Evolutionary conservation across 2,329 filamentous ascomycete species (phyloP), one percentile per base, ranked within the genome.

Genomic region (Monosporascus sp.): DNA sequence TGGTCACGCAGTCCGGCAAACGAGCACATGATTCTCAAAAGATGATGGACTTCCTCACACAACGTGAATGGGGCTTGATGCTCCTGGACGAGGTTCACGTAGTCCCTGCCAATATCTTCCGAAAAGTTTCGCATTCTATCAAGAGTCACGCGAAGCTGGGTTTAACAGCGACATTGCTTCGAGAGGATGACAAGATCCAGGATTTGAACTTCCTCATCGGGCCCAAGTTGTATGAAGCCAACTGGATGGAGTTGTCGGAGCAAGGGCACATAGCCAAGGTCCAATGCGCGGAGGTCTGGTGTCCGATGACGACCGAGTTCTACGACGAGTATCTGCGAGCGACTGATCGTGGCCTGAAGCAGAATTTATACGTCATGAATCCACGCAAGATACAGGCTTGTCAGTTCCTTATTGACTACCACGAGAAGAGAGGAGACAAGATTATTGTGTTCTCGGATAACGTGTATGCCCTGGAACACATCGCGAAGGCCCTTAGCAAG

Each of bases 371-470:
- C 63, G 95, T 95, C 60, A 97, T 99, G 92, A 99, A 99, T 64
- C 94, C 94, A 1, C 82, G 87, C 60, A 99, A 99, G 71, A 96
- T 97, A 68, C 94, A 97, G 70, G 92, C 93, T 1, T 96, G 91
- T 63, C 93, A 99, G 68, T 97, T 94, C 66, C 79, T 99, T n/a
- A 97, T 99, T 67, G 89, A 97, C 69, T 97, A 96, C 66, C 94
- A 99, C 70, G 93, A 97, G 71, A 86, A 85, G 52, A 83, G 94
- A 55, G 93, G 94, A 35, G 94, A 97, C 75, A 97, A 97, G 72
- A 91, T 97, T 61, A 97, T 97, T 58, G 93, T 99, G 44, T 97
- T 97, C 70, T 96, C 91, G 0, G 94, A 99, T 70, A 97, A 97
- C 61, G 90, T 99, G 41, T 97, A 94, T 65, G 93, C 94, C 0